These are phyloP conservation scores for Talaromyces sp. DNA, from an alignment of 2,329 filamentous ascomycete genomes.

Conservation along the genomic window DNA sequence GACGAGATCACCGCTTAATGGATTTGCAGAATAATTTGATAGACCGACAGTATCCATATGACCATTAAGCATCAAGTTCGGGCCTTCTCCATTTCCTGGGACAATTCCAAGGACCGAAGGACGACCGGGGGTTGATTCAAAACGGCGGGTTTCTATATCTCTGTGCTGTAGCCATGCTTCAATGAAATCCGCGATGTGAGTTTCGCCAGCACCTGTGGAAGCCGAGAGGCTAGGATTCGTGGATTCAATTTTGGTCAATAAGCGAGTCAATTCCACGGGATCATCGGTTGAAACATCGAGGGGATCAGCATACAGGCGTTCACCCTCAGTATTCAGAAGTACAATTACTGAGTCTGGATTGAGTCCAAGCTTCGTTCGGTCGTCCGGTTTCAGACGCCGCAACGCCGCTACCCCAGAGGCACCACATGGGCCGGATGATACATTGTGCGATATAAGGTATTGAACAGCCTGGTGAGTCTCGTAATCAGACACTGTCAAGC, in stretches of 20 bases:
- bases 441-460: conserved; percentile 45
- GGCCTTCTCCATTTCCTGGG: conserved; percentile 45
- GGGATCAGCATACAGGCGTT: conserved; percentile 42
- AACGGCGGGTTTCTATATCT: conserved; percentile 47
- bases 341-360: conserved; percentile 54
- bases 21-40: too few relatives aligned
- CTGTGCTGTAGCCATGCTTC: conserved; percentile 49
- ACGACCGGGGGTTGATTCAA: conserved; percentile 44
- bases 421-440: conserved; percentile 60
- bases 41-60: conserved; percentile 48
- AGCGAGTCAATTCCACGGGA: conserved; percentile 40
- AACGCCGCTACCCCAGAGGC: conserved; percentile 54
- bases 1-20: conserved; percentile 35
- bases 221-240: conserved; percentile 44
- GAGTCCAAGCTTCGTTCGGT: conserved; percentile 31
- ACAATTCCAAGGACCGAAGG: conserved; percentile 49
- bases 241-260: conserved; percentile 48
- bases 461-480: conserved; percentile 58
- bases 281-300: conserved; percentile 40
- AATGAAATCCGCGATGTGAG: conserved; percentile 44
- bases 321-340: conserved; percentile 62
- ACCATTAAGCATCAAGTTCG: conserved; percentile 50
- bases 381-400: conserved; percentile 38
- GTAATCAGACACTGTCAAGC: conserved; percentile 55
- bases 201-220: conserved; percentile 44